Base-by-base conservation (phyloP, 2,329 filamentous ascomycete genomes). In the Colletotrichum filicis region DNA sequence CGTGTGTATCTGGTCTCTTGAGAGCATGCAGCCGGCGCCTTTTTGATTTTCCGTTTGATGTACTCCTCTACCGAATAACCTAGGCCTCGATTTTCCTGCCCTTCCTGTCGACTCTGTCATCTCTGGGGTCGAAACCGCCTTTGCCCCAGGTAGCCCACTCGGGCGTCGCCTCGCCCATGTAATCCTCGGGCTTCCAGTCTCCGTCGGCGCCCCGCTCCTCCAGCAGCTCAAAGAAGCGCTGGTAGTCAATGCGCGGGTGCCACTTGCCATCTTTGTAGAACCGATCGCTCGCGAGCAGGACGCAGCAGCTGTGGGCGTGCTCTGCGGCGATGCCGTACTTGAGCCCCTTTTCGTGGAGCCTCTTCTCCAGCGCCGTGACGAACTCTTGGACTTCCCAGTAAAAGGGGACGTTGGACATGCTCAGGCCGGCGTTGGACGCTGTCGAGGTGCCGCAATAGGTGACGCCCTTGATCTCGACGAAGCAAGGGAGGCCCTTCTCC, bases 331-430 rank as follows among this genome's bases (percentile, higher is more conserved):
- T 96, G 22, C 96, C 96, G 78, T 98, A 98, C 1, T 87, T 87
- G 7, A 98, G 86, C 0, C 94, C 94, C 53, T 94, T 88, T 63
- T 87, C 87, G 49, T 87, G 85, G 14, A 98, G 86, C 74, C 93
- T 92, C 42, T 85, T 84, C 75, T 95, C 91, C 0, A 98, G 88
- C 1, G 93, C 92, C 52, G 89, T 88, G 11, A 97, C 95, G 79
- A 98, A 98, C 2, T 92, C 91, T 46, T 90, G 90, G 3, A 98
- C 94, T 83, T 98, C 96, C 81, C 93, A 92, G 84, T 98, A 98
- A 80, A 98, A 98, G 0, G 96, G 96, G 11, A 98, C 97, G 79
- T 98, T 98, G 78, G 94, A 91, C 96, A 98, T 98, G n/a, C 92
- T 97, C 59, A 98, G 87, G 0, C 96, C 96, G 0, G 95, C 95